phyloP scores from a whole-genome alignment of 2,329 filamentous ascomycete species.

The Rutstroemia sp. region DNA sequence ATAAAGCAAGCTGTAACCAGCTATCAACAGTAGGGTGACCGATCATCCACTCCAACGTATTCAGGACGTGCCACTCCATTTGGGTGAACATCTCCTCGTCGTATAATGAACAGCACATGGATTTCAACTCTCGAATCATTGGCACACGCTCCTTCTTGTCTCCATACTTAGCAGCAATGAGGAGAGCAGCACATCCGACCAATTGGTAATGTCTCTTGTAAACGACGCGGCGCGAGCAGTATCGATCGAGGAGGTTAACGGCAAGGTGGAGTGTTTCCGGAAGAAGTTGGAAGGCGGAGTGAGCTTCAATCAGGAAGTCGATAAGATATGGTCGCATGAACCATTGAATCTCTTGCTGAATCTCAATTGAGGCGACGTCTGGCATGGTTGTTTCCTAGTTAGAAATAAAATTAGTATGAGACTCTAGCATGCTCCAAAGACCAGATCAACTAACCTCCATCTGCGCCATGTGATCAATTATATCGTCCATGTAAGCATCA shows the following conservation, averaged over 20 bases:
- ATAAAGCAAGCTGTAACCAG: conserved; percentile 81
- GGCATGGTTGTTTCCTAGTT: conserved; percentile 73
- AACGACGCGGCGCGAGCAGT: conserved; percentile 94
- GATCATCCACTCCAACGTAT: conserved; percentile 93
- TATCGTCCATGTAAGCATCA: conserved; percentile 90
- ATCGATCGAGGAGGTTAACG: conserved; percentile 92
- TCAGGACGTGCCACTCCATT: conserved; percentile 99
- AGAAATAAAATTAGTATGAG: conserved; percentile 25
- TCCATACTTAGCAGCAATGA: conserved; percentile 97
- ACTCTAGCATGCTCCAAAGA: conserved; percentile 6
- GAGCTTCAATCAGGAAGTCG: conserved; percentile 96
- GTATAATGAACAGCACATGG: conserved; percentile 98
- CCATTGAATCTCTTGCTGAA: conserved; percentile 99
- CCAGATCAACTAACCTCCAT: conserved; percentile 61
- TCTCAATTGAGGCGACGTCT: conserved; percentile 96
- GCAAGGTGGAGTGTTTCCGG: conserved; percentile 95
- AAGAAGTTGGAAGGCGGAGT: conserved; percentile 86
- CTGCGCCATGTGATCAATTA: conserved; percentile 86
- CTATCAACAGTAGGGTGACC: conserved; percentile 94
- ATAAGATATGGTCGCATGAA: conserved; percentile 98
- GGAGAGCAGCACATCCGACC: conserved; percentile 88
- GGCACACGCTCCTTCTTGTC: conserved; percentile 99
- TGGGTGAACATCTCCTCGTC: conserved; percentile 99
- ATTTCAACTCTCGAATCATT: conserved; percentile 92
- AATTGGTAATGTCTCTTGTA: conserved; percentile 99